Evolutionary conservation across 495 filamentous ascomycete genomes (phyloP).

Genomic region (Neurospora sp.): DNA sequence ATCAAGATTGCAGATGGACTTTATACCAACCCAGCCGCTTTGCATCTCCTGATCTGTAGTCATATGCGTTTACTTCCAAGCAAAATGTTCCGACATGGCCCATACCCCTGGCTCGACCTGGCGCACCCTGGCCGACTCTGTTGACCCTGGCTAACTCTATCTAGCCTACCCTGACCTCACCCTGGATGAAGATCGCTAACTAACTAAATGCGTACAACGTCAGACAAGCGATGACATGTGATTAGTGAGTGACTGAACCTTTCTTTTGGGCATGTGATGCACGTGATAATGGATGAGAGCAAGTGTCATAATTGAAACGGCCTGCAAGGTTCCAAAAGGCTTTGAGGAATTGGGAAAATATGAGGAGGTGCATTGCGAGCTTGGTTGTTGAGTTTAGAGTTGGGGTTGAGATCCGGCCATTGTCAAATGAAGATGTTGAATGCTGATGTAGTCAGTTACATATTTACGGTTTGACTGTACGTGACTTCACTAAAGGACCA

Average conservation of each 20-base stretch:
- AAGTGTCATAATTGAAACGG: background rate
- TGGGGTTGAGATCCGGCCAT: too few species aligned
- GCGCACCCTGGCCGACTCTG: background rate
- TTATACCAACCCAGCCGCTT: background rate
- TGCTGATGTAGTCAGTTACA: too few species aligned
- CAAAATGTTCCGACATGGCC: background rate
- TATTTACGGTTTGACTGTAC: too few species aligned
- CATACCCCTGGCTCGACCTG: background rate
- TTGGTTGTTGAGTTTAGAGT: too few species aligned
- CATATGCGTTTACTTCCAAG: background rate
- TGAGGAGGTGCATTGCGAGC: too few species aligned
- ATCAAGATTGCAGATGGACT: background rate
- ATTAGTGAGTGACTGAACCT: background rate
- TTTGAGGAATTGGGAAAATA: too few species aligned
- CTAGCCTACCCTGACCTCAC: background rate
- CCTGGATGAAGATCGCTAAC: background rate
- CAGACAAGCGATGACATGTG: background rate
- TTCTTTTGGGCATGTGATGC: background rate
- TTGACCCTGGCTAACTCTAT: background rate
- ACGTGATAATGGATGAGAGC: background rate
- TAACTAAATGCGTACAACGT: background rate
- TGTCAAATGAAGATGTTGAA: too few species aligned
- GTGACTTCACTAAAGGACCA: too few species aligned
- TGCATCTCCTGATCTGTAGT: background rate
- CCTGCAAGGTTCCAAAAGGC: too few species aligned